Conservation (phyloP, 1,284 basidiomycete species). For the Exobasidium rhododendri region DNA sequence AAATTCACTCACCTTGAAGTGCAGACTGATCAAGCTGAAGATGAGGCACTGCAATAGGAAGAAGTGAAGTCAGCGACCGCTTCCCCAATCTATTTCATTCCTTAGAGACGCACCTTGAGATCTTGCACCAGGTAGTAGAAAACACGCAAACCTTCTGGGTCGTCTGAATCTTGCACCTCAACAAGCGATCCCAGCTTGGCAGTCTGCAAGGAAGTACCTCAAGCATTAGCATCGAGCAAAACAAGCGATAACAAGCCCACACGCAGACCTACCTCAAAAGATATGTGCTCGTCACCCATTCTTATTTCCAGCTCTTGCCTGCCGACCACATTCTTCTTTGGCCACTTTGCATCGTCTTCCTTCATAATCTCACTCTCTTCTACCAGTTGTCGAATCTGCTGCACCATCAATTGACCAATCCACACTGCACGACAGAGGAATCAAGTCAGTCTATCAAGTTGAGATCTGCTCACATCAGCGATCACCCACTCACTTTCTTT, state of each 20-base stretch:
- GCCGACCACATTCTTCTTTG: constrained; percentile 96
- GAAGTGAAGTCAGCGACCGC: not conserved
- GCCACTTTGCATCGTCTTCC: constrained; percentile 97
- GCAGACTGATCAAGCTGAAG: constrained; percentile 92
- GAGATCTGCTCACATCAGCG: not conserved
- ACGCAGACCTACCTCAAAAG: constrained; percentile 87
- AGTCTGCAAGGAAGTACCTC: constrained; percentile 63
- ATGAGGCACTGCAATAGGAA: constrained; percentile 73
- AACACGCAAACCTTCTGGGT: constrained; percentile 94
- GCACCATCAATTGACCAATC: constrained; percentile 82
- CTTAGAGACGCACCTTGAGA: constrained; percentile 62
- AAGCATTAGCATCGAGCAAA: too few species aligned
- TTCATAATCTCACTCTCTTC: constrained; percentile 91
- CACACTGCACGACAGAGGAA: constrained; percentile 68
- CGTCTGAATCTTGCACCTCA: constrained; percentile 93
- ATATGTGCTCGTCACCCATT: constrained; percentile 90
- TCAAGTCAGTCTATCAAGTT: not conserved
- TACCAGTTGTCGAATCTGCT: constrained; percentile 92
- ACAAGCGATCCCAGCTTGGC: constrained; percentile 95
- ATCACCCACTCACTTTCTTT: constrained; percentile 78
- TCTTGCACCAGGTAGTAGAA: constrained; percentile 99
- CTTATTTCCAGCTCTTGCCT: constrained; percentile 96
- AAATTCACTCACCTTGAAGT: constrained; percentile 78
- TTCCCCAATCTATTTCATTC: constrained; percentile 28
- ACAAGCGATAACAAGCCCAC: too few species aligned